Conservation (phyloP, 2,329 filamentous ascomycete species). For the Pyrenophora tritici-repentis region DNA sequence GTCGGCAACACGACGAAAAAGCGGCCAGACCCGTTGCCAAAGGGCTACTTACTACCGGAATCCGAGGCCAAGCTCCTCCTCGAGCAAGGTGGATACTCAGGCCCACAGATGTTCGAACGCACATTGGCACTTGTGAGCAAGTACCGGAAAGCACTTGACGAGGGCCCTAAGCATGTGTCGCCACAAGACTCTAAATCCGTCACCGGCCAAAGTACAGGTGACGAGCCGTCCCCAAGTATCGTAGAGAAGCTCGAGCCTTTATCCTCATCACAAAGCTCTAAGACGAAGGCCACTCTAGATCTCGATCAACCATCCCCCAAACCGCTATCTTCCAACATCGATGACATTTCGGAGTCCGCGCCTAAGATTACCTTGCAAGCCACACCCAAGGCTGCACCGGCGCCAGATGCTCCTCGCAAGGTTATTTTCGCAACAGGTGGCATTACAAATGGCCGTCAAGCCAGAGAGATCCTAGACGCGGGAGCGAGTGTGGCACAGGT, state of each 20-base stretch:
- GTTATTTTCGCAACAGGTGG: conserved; percentile 93
- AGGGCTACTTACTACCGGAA: conserved; percentile 65
- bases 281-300: conserved; percentile 24
- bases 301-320: conserved; percentile 25
- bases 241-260: conserved; percentile 22
- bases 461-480: conserved; percentile 78
- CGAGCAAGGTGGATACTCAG: conserved; percentile 88
- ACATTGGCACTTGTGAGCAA: conserved; percentile 78
- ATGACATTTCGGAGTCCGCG: conserved; percentile 37
- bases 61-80: conserved; percentile 70
- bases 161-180: conserved; percentile 45
- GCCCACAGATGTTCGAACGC: conserved; percentile 82
- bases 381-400: conserved; percentile 28
- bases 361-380: conserved; percentile 30
- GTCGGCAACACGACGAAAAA: conserved; percentile 96
- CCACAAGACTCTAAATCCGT: conserved; percentile 12
- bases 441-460: conserved; percentile 86
- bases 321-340: conserved; percentile 30
- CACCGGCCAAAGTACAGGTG: conserved; percentile 15
- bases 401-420: conserved; percentile 58
- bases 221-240: conserved; percentile 18
- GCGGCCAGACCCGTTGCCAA: conserved; percentile 71
- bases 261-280: conserved; percentile 7
- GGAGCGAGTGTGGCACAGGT: conserved; percentile 91
- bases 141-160: conserved; percentile 65